phyloP scores from a whole-genome alignment of 225 moss, liverwort and hornwort genomes.

The Sphagnum tenellum region DNA sequence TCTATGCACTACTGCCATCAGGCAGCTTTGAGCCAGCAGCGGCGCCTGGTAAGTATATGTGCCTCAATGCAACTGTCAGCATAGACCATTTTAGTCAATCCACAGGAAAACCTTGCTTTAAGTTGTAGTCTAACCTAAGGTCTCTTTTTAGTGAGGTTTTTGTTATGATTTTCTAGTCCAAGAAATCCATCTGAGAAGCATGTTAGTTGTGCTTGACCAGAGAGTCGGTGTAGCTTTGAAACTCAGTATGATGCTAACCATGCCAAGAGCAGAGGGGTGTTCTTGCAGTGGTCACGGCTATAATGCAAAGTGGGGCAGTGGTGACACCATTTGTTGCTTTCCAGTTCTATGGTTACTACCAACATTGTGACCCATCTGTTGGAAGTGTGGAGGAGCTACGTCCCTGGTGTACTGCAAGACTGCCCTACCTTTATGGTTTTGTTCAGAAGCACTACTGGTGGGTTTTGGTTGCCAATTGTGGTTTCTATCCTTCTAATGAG shows the following conservation, averaged over 20 bases:
- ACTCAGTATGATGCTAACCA: not conserved
- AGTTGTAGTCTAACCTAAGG: not conserved
- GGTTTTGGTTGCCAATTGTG: conserved; percentile 3
- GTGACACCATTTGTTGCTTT: conserved; percentile 58
- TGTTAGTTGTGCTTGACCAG: too few relatives aligned
- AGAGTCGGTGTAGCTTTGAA: not conserved
- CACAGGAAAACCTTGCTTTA: not conserved
- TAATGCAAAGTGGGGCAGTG: conserved; percentile 43
- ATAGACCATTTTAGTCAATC: not conserved
- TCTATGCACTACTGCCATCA: conserved; percentile 66
- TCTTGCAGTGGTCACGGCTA: conserved; percentile 32
- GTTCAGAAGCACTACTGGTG: conserved; percentile 86
- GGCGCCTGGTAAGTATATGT: conserved; percentile 28
- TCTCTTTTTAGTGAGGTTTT: not conserved
- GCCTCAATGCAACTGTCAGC: not conserved
- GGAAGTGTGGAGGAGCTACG: conserved; percentile 23
- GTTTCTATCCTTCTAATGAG: not conserved
- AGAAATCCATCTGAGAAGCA: too few relatives aligned
- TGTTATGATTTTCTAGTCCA: not conserved
- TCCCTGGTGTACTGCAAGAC: conserved; percentile 61
- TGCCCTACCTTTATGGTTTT: conserved; percentile 89
- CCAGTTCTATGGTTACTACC: conserved; percentile 70
- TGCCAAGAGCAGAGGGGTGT: conserved; percentile 31
- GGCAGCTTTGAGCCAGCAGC: conserved; percentile 21
- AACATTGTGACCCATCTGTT: conserved; percentile 36